Percentiles rank a stretch among this genome's conserved stretches.
Evolutionary conservation across 108 stramenopile genomes (phyloP).

Genomic region (Seminavis robusta): DNA sequence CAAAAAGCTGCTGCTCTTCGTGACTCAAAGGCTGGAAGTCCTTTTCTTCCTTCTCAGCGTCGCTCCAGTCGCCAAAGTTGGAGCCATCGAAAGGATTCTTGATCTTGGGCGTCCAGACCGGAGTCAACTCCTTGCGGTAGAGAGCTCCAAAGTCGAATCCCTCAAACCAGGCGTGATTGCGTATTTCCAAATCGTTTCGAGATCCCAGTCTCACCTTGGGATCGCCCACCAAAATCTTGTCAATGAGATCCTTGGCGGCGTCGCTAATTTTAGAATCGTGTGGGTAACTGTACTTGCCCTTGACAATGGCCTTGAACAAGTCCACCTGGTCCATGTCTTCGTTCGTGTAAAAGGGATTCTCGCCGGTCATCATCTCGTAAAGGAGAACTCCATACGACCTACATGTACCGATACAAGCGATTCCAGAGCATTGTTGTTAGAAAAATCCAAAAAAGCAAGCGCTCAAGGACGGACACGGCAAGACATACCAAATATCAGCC

Average conservation of each 20-base stretch:
- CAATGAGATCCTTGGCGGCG: conserved; percentile 46
- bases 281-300: conserved; percentile 33
- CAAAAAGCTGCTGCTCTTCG: conserved; percentile 5
- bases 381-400: conserved; percentile 25
- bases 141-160: conserved; percentile 65
- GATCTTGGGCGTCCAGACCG: conserved; percentile 87
- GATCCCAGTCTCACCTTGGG: conserved; percentile 56
- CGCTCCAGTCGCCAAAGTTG: conserved; percentile 20
- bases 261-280: conserved; percentile 7
- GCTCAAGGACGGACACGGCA: background rate
- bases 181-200: conserved; percentile 47
- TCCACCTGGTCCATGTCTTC: conserved; percentile 60
- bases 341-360: conserved; percentile 58
- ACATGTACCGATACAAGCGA: no score
- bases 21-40: conserved; percentile 3
- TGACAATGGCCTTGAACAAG: conserved; percentile 73
- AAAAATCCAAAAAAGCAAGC: no score
- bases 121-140: conserved; percentile 48
- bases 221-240: conserved; percentile 48
- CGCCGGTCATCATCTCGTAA: conserved; percentile 78
- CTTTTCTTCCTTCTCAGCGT: conserved; percentile 30
- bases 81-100: conserved; percentile 53
- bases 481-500: background rate
- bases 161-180: conserved; percentile 70
- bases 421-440: no score